A percentile compares a stretch with the other conserved stretches of the same genome.
These are phyloP conservation scores for Ascoidea asiatica DNA, from an alignment of 805 yeast species.

Conservation along the genomic window DNA sequence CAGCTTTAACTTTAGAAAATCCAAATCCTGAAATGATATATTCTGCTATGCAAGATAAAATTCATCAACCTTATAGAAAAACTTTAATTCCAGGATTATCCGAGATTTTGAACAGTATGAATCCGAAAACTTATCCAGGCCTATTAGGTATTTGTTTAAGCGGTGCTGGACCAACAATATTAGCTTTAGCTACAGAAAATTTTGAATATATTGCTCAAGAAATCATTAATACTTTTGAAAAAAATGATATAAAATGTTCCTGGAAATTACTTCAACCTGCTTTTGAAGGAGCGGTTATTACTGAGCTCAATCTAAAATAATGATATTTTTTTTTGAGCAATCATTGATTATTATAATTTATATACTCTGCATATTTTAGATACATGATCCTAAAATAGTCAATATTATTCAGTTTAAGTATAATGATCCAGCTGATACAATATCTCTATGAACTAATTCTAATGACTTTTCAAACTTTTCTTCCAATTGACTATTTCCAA, in stretches of 20 bases:
- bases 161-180: conserved; percentile 97
- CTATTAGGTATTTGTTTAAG: conserved; percentile 87
- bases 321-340: neutral
- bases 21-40: conserved; percentile 77
- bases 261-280: conserved; percentile 86
- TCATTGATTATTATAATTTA: neutral
- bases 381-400: neutral
- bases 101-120: conserved; percentile 64
- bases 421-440: conserved; percentile 92
- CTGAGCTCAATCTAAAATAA: conserved; percentile 13
- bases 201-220: conserved; percentile 72
- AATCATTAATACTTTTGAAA: conserved; percentile 54
- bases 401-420: conserved; percentile 26
- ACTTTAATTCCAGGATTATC: conserved; percentile 83
- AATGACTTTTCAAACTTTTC: conserved; percentile 80
- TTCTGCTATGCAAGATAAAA: conserved; percentile 91
- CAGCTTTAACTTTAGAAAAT: conserved; percentile 75
- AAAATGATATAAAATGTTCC: conserved; percentile 53
- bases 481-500: conserved; percentile 79
- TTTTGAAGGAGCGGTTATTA: conserved; percentile 68
- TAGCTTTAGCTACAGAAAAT: conserved; percentile 83
- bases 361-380: neutral
- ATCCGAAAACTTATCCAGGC: conserved; percentile 75
- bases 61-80: conserved; percentile 96
- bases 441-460: conserved; percentile 84